Base-by-base conservation (phyloP, 176 grass and related monocot species). In the Poa annua region DNA sequence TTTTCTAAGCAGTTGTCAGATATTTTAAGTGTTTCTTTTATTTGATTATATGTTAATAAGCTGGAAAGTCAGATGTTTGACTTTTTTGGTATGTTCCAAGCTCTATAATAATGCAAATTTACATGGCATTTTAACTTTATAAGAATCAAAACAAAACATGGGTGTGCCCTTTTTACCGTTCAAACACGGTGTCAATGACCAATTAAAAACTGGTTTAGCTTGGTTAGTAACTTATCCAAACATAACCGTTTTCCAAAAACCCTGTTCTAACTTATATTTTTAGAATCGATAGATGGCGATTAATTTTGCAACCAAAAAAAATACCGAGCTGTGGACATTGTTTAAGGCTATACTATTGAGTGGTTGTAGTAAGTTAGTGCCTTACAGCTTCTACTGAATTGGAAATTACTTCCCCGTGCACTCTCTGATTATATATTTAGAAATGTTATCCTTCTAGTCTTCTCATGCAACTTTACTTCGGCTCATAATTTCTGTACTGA, bases 401-500 rank as follows among this genome's bases (percentile, higher is more conserved):
- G 7, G 5, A 13, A 71, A 19, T 35, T 2, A 6, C 35, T 48
- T 74, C 57, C 54, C 59, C 8, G 71, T 77, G 25, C 35, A 55
- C 14, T 78, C 26, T 29, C 5, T 52, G 5, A 67, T 71, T 84
- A 44, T 81, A 14, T 68, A 52, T 34, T 34, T 34, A 15, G 17
- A 74, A 73, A 74, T 68, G 73, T 20, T 78, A 7, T 50, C 41
- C 45, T 51, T 74, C 45, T 72, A 19, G 4, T 52, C 7, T 52
- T 49, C 11, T 57, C 24, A 20, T 71, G 11, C 13, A 26, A 57
- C 44, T 64, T 54, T 25, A 77, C 44, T 78, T 67, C 39, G 45
- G 3, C 8, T 14, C 13, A 81, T 71, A 77, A 59, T 14, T 54
- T 66, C n/a, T 79, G 17, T 66, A 61, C 64, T 85, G 20, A 39